Evolutionary conservation across 2,329 filamentous ascomycete genomes (phyloP), one percentile per base, ranked within the genome.

Genomic region (Hymenoscyphus linearis): DNA sequence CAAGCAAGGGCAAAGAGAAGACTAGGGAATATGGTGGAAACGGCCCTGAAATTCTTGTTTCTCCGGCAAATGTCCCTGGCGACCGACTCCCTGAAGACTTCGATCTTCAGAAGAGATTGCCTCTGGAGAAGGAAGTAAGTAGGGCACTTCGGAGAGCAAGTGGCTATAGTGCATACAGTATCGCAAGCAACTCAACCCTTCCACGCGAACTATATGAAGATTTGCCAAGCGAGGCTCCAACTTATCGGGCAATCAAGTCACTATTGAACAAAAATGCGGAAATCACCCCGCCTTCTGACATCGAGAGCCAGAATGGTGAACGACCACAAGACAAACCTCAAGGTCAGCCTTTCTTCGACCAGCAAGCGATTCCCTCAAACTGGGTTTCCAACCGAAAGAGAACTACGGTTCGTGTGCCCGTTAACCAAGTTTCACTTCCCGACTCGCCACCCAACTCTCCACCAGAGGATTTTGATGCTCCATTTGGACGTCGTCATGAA

Each of bases 121-220:
- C 68, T 25, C 60, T 72, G 7, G 70, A 72, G 55, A 61, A 69
- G 60, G 70, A 71, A 52, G 64, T 72, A 9, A 72, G 70, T 58
- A 62, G 67, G 36, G 70, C 68, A n/a, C 62, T 72, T 18, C 61
- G 70, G 16, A 63, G 68, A 55, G 67, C 63, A 4, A 72, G 70
- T 57, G 67, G 61, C 6, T 65, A 62, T 25, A 72, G 69, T 58
- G 53, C 55, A 36, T 67, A 65, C 52, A 72, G 68, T 35, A 62
- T 62, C 47, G 68, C 62, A 22, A 70, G 67, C 50, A 60, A 62
- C 35, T 58, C 66, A n/a, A 65, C 66, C 2, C 61, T 64, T 14
- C 56, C 63, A 9, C 36, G 63, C 4, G 63, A 66, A 27, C 57
- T 56, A 14, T 53, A 59, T 55, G 61, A 53, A 34, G 55, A 59